phyloP scores from a whole-genome alignment of 306 rosid species.

The Arachis stenosperma region DNA sequence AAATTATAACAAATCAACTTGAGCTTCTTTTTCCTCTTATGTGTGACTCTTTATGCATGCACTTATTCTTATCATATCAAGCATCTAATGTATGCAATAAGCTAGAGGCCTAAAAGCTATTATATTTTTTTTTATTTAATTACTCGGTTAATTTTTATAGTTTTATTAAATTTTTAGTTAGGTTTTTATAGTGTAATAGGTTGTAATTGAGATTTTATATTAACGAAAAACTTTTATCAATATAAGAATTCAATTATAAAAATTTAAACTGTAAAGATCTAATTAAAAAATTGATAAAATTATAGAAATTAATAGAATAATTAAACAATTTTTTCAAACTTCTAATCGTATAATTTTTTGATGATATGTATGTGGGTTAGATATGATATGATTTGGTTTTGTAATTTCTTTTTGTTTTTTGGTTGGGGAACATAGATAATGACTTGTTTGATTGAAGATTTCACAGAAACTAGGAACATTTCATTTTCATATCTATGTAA shows the following conservation, averaged over 20 bases:
- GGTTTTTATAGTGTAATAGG: no score
- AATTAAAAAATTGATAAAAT: no score
- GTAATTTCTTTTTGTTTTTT: background rate
- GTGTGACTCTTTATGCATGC: slow-evolving; percentile 37
- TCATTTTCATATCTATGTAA: background rate
- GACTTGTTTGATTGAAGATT: background rate
- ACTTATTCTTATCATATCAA: slow-evolving; percentile 39
- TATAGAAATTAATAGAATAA: no score
- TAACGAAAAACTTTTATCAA: no score
- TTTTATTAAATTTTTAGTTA: no score
- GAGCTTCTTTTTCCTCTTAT: slow-evolving; percentile 23
- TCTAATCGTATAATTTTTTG: background rate
- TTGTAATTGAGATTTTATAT: no score
- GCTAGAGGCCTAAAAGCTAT: no score
- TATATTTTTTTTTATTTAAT: background rate
- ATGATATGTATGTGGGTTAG: background rate
- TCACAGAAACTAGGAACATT: background rate
- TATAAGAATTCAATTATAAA: no score
- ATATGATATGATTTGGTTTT: background rate
- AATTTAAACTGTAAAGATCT: no score
- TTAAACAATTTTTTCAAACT: background rate
- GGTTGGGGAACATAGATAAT: background rate
- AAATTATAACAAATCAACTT: slow-evolving; percentile 35
- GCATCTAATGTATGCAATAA: background rate
- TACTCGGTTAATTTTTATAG: no score